These are phyloP conservation scores for Trichoderma endophyticum DNA, from an alignment of 2,329 filamentous ascomycete species.

Conservation along the genomic window DNA sequence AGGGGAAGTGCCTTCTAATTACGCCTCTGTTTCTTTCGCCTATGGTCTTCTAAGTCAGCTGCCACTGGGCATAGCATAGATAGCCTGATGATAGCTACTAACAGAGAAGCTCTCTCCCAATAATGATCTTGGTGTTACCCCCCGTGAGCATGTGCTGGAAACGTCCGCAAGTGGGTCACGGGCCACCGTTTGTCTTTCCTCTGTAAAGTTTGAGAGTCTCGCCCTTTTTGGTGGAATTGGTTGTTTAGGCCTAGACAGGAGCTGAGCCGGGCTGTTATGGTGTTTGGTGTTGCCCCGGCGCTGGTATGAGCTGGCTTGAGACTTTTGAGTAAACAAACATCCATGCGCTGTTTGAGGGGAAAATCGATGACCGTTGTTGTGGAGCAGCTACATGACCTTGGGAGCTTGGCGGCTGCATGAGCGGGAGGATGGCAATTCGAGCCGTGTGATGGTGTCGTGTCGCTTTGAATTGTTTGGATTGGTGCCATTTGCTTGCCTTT, in stretches of 20 bases:
- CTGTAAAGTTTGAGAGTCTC: background rate
- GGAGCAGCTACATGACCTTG: background rate
- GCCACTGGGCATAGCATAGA: background rate
- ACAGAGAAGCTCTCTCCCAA: background rate
- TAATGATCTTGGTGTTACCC: background rate
- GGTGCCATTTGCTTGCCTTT: background rate
- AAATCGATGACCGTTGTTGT: background rate
- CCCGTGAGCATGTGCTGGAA: background rate
- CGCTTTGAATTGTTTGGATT: background rate
- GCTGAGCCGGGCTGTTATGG: background rate
- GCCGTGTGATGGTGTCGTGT: background rate
- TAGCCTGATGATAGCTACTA: background rate
- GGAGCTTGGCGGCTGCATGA: background rate
- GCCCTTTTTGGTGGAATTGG: too few relatives aligned
- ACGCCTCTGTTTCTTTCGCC: background rate
- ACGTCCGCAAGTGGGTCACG: background rate
- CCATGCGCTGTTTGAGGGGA: background rate
- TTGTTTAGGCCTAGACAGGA: background rate
- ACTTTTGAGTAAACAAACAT: conserved; percentile 1
- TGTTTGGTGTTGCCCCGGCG: background rate
- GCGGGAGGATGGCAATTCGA: background rate
- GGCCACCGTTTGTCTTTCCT: background rate
- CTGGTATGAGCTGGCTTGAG: background rate
- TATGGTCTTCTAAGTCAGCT: background rate
- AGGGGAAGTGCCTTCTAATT: background rate